Evolutionary conservation across 176 grass and related monocot species (phyloP), one percentile per base, ranked within the genome.

Genomic region (Pontederia paniculata): DNA sequence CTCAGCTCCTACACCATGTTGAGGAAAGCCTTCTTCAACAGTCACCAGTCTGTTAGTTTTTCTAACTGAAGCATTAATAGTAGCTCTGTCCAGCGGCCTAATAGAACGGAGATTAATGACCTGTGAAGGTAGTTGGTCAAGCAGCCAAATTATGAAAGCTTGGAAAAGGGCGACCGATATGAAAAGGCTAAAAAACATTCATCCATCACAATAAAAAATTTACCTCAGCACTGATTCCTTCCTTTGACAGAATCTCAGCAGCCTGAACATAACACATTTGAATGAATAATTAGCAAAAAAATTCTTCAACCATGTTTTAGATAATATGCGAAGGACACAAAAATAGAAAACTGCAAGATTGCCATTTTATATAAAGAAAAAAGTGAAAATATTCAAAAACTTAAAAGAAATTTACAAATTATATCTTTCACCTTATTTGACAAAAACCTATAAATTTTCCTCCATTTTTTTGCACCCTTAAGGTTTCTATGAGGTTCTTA

Each of bases 141-240:
- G 42, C 42, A 73, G 42, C 17, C 15, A 11, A 45, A 47, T 44
- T 10, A 52, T 23, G 37, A 71, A 59, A 51, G 21, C 5, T 47
- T 12, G 60, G 19, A 10, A 13, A 21, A 10, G 42, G 19, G 10
- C 9, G 4, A 63, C 41, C 14, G 5, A 50, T 3, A 22, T 48
- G 63, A 59, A 0, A 43, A 50, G n/a, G n/a, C n/a, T n/a, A n/a
- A n/a, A 37, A 37, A 37, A 6, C 28, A 37, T 37, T 37, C 28
- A 37, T 37, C 3, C 28, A 37, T 37, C 28, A 2, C 3, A 37
- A 37, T 37, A 77, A 73, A 15, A 70, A 63, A 71, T 48, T 83
- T 81, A 97, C 93, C 93, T 97, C 93, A 47, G 86, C 93, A 43
- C 72, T 87, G 11, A 97, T 97, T 59, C 93, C 93, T 81, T 97